Conservation (phyloP, 1,284 basidiomycete genomes). For the Boletus hoseneyae region DNA sequence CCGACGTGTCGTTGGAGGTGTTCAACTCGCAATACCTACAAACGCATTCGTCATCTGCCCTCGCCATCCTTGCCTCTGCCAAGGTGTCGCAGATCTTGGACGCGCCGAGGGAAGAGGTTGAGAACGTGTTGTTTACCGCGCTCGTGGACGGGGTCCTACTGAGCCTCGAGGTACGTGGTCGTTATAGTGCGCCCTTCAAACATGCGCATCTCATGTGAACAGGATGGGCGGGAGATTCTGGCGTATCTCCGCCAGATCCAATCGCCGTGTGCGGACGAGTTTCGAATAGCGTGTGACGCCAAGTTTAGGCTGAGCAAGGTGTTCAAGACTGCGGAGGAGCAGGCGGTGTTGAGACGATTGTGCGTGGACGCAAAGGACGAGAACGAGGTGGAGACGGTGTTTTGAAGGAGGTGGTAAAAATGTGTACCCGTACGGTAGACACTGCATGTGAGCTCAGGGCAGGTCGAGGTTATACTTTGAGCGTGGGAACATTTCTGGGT, state of each 20-base stretch:
- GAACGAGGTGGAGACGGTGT: conserved; percentile 23
- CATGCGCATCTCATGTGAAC: neutral
- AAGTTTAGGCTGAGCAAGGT: conserved; percentile 61
- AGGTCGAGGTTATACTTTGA: conserved; percentile 8
- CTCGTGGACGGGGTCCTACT: conserved; percentile 45
- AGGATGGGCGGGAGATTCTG: conserved; percentile 35
- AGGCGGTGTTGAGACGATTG: conserved; percentile 27
- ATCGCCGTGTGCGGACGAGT: conserved; percentile 56
- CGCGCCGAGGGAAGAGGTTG: conserved; percentile 54
- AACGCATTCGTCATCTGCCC: conserved; percentile 46
- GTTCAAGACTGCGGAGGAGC: conserved; percentile 55
- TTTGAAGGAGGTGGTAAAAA: conserved; percentile 12
- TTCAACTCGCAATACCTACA: conserved; percentile 79
- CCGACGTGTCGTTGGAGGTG: conserved; percentile 54
- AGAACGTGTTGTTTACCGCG: conserved; percentile 53
- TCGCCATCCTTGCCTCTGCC: conserved; percentile 60
- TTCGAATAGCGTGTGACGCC: conserved; percentile 47
- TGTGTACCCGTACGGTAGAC: neutral
- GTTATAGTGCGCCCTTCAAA: too few species aligned
- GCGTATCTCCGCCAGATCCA: conserved; percentile 46
- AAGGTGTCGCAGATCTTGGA: conserved; percentile 47
- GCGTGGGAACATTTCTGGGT: conserved; percentile 25
- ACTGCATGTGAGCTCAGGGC: conserved; percentile 20
- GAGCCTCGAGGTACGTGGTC: conserved; percentile 47
- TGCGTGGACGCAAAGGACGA: conserved; percentile 27